phyloP scores from a whole-genome alignment of 2,329 filamentous ascomycete genomes.

The Tolypocladium paradoxum region DNA sequence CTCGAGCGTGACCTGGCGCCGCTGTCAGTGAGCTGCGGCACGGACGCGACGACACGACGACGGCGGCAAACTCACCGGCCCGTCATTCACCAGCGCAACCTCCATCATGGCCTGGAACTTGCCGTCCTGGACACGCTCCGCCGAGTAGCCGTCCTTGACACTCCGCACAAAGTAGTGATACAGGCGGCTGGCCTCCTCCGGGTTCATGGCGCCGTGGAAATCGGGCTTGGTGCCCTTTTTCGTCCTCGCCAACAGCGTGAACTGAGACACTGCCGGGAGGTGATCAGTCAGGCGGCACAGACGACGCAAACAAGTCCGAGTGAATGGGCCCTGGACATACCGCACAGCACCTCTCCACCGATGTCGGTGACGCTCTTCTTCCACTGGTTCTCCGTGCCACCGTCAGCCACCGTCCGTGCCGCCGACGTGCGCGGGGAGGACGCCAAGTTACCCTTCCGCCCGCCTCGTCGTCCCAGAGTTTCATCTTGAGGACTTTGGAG shows the following conservation, averaged over 20 bases:
- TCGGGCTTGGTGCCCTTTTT: constrained; percentile 94
- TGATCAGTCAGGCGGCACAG: neutral
- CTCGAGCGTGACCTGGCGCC: constrained; percentile 12
- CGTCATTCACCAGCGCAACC: constrained; percentile 83
- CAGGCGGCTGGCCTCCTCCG: constrained; percentile 65
- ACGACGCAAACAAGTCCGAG: neutral
- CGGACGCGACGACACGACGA: neutral
- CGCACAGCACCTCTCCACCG: constrained; percentile 84
- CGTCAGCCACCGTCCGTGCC: constrained; percentile 3
- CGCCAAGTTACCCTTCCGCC: constrained; percentile 47
- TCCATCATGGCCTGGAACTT: constrained; percentile 99
- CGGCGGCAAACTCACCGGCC: constrained; percentile 37
- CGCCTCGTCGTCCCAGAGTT: constrained; percentile 77
- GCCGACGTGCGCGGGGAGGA: neutral
- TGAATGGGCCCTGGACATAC: constrained; percentile 33
- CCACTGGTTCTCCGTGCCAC: constrained; percentile 49
- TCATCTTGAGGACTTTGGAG: constrained; percentile 78
- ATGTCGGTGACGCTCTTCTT: constrained; percentile 84
- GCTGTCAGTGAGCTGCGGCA: neutral
- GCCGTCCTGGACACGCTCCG: constrained; percentile 81
- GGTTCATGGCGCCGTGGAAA: constrained; percentile 78
- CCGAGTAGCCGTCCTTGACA: constrained; percentile 59
- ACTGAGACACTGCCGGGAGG: constrained; percentile 71
- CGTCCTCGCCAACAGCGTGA: constrained; percentile 85
- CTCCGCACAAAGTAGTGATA: constrained; percentile 78